Base-by-base conservation (phyloP, 2,329 filamentous ascomycete species). In the Xylaria sp. region DNA sequence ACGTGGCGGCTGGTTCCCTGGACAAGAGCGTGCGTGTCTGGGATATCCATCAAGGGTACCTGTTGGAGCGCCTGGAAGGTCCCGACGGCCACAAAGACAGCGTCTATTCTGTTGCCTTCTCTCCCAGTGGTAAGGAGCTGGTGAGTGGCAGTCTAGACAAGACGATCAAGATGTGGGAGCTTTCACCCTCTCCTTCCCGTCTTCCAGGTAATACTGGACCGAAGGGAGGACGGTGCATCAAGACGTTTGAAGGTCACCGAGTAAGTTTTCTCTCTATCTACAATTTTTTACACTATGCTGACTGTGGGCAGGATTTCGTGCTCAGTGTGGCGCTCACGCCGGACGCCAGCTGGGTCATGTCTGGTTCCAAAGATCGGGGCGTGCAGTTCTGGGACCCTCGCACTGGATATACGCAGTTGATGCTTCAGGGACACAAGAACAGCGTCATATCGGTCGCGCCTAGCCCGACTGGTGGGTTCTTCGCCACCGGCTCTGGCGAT, bases 111-210 rank as follows among this genome's bases (percentile, higher is more conserved):
- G 96, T 99, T 26, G 95, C 96, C 0, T 99, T 99, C 81, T 94
- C 94, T 15, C 96, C 96, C 33, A 95, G 92, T 75, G 95, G 95
- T 70, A 92, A 94, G 76, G 93, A 97, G 74, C 90, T 99, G 48
- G 95, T 98, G 77, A 97, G 92, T 76, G 96, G 96, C 71, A 97
- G 92, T 86, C 84, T 98, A 74, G 96, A 99, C 80, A 97, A 97
- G 86, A 98, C 95, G 0, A 98, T 98, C 85, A 97, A 97, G 85
- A 97, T 98, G 92, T 99, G 96, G 94, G 94, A 97, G 84, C 87
- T 99, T 59, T 90, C 88, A 64, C 88, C 92, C 26, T 88, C 91
- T 54, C 88, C 92, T 26, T 88, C 91, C 53, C 88, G 92, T 74
- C 28, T 69, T 1, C 87, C 90, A 67, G 86, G 89, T 56, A 89